phyloP scores from a whole-genome alignment of 768 basidiomycete genomes.

The Leccinum imitatum region DNA sequence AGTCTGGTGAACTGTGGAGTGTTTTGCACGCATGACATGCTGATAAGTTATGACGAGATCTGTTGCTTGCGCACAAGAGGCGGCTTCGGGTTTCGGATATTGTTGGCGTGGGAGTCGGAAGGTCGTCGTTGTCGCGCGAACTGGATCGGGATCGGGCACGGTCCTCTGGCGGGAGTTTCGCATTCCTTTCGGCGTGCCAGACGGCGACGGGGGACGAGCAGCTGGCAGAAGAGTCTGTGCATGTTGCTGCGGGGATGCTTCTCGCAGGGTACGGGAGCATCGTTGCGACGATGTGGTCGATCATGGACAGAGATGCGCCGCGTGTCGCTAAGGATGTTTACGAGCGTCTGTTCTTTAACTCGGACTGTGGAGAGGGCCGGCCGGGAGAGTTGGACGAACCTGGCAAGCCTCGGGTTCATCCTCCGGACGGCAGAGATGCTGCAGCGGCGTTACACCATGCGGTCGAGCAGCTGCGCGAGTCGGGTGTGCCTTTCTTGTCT shows the following conservation, averaged over 20 bases:
- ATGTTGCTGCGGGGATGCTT: conserved; percentile 1
- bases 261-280: not conserved
- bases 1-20: not conserved
- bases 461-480: conserved; percentile 1
- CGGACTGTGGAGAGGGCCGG: not conserved
- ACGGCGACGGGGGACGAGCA: not conserved
- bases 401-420: not conserved
- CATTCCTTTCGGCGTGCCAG: conserved; percentile 11
- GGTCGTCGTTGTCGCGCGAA: not conserved
- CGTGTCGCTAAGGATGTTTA: not conserved
- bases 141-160: not conserved
- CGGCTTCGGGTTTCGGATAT: not conserved
- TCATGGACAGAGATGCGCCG: conserved; percentile 2
- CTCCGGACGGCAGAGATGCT: not conserved
- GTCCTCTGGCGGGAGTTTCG: conserved; percentile 27
- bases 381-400: not conserved
- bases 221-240: not conserved
- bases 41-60: not conserved
- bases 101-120: not conserved
- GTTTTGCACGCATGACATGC: not conserved
- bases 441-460: not conserved
- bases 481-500: not conserved
- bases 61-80: not conserved
- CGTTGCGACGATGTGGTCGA: conserved; percentile 2
- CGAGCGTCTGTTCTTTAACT: not conserved